A percentile compares a stretch with the other conserved stretches of the same genome.
phyloP scores from a whole-genome alignment of 164 flowering plant species.

The Nymphaea thermarum region DNA sequence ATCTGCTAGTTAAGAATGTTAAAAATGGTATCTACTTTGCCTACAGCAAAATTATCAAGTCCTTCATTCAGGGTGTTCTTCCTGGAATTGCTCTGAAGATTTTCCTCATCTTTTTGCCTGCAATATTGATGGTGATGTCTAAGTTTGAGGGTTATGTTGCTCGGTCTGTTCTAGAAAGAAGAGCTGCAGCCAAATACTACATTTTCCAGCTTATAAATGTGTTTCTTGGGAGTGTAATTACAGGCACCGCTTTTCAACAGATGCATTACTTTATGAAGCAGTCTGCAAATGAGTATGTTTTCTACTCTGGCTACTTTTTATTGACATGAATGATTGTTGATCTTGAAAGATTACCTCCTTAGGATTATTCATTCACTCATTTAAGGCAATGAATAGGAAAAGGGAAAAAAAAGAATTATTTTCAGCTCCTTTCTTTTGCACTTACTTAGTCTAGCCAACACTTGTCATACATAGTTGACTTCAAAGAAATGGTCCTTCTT shows the following conservation, averaged over 20 bases:
- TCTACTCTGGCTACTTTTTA: neutral
- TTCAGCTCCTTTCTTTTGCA: too few relatives aligned
- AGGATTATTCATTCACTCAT: too few relatives aligned
- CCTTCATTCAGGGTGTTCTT: conserved; percentile 78
- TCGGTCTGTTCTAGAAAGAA: conserved; percentile 59
- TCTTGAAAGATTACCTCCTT: too few relatives aligned
- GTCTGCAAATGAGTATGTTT: conserved; percentile 74
- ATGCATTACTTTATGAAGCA: conserved; percentile 51
- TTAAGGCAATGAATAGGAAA: too few relatives aligned
- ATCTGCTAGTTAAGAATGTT: too few relatives aligned
- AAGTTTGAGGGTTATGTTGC: conserved; percentile 71
- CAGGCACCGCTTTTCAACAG: conserved; percentile 85
- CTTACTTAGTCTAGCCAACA: too few relatives aligned
- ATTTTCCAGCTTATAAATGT: conserved; percentile 67
- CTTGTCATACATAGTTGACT: too few relatives aligned
- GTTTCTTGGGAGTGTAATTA: conserved; percentile 77
- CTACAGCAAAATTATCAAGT: conserved; percentile 54
- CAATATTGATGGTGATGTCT: conserved; percentile 81
- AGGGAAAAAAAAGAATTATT: too few relatives aligned
- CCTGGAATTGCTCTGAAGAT: conserved; percentile 86
- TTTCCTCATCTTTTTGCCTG: conserved; percentile 64
- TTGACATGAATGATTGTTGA: too few relatives aligned
- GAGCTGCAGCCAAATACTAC: conserved; percentile 69
- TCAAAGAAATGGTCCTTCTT: too few relatives aligned
- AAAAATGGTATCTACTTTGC: neutral